A percentile compares a stretch with the other conserved stretches of the same genome.
These are phyloP conservation scores for Pichia cactophila DNA, from an alignment of 1,139 yeast species.

Conservation along the genomic window DNA sequence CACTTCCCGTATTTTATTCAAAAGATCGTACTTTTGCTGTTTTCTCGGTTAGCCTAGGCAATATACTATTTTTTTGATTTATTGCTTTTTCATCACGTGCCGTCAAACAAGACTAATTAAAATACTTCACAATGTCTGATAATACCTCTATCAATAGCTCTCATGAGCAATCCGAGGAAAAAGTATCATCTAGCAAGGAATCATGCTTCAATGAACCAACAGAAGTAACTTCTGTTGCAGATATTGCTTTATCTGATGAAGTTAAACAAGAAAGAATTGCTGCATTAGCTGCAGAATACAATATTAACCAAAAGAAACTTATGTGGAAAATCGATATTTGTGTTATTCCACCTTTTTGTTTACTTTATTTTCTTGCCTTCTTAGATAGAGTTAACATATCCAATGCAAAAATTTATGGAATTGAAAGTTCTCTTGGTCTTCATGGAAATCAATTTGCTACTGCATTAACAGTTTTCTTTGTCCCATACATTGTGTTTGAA, in stretches of 20 bases:
- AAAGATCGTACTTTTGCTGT: background rate
- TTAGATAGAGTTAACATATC: constrained; percentile 70
- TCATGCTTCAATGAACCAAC: background rate
- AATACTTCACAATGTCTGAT: background rate
- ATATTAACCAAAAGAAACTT: constrained; percentile 40
- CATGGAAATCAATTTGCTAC: constrained; percentile 56
- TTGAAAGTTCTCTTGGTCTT: constrained; percentile 44
- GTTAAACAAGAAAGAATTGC: constrained; percentile 27
- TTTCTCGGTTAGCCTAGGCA: background rate
- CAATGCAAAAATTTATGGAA: constrained; percentile 65
- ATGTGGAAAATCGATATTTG: constrained; percentile 59
- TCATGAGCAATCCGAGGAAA: background rate
- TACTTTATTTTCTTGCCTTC: constrained; percentile 61
- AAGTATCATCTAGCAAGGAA: background rate
- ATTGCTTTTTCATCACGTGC: background rate
- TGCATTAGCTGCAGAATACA: constrained; percentile 34
- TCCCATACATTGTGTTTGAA: constrained; percentile 64
- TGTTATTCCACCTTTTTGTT: constrained; percentile 64
- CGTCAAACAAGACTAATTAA: background rate
- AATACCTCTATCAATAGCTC: background rate
- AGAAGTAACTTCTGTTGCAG: background rate
- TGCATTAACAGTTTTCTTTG: constrained; percentile 65
- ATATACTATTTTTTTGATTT: too few relatives aligned
- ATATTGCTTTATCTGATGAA: constrained; percentile 8
- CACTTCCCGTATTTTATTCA: background rate